Percentiles rank a stretch among this genome's conserved stretches.
Conservation (phyloP, 495 filamentous ascomycete genomes). For the Daldinia bambusicola region DNA sequence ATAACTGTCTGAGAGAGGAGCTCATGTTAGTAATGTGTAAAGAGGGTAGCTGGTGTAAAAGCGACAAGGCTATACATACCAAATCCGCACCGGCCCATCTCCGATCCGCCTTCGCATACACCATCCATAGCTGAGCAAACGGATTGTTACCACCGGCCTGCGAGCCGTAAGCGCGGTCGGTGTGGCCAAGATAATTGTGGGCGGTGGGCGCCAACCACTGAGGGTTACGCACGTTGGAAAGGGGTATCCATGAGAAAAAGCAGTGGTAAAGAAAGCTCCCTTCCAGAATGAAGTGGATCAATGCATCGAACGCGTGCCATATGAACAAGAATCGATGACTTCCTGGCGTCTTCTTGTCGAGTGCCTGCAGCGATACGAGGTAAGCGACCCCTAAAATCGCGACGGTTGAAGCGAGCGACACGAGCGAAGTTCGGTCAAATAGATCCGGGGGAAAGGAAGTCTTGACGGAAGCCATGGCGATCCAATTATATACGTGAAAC, state of each 20-base stretch:
- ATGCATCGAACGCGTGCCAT: slow-evolving; percentile 93
- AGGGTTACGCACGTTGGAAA: slow-evolving; percentile 48
- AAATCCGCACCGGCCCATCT: slow-evolving; percentile 85
- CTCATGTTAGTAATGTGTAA: slow-evolving; percentile 17
- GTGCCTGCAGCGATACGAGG: slow-evolving; percentile 54
- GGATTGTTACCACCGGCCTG: slow-evolving; percentile 70
- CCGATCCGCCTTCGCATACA: slow-evolving; percentile 87
- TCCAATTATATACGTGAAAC: background rate
- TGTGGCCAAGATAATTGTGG: slow-evolving; percentile 54
- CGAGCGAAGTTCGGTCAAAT: slow-evolving; percentile 64
- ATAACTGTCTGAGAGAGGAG: slow-evolving; percentile 66
- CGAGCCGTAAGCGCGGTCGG: slow-evolving; percentile 74
- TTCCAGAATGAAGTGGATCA: slow-evolving; percentile 90
- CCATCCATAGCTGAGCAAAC: slow-evolving; percentile 82
- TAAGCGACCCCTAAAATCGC: slow-evolving; percentile 60
- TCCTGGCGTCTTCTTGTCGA: slow-evolving; percentile 50
- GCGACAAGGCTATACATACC: slow-evolving; percentile 44
- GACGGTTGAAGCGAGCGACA: slow-evolving; percentile 62
- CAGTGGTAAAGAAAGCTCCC: slow-evolving; percentile 92
- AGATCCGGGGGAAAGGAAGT: slow-evolving; percentile 54
- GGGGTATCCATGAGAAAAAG: slow-evolving; percentile 75
- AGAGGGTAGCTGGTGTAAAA: background rate
- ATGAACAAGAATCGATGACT: slow-evolving; percentile 79
- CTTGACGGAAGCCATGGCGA: slow-evolving; percentile 35
- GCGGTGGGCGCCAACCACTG: slow-evolving; percentile 51